Base-by-base conservation (phyloP, 1,284 basidiomycete genomes). In the Caloboletus inedulis region DNA sequence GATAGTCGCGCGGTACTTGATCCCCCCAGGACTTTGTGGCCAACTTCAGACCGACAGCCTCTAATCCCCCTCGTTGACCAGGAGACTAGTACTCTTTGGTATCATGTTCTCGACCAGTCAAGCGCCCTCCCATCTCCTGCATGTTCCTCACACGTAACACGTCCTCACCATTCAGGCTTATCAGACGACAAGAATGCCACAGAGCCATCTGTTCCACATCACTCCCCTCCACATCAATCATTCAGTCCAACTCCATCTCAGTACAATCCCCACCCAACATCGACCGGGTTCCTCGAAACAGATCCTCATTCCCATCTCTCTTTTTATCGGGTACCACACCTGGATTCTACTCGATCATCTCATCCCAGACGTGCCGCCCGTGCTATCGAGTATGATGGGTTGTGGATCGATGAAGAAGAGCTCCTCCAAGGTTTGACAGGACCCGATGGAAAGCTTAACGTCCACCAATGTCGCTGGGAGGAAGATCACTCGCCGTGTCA, bases 351-450 rank as follows among this genome's bases (percentile, higher is more conserved):
- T 21, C 1, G 19, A 8, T 16, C 37, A 27, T 18, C 41, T 33
- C 43, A n/a, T 25, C 39, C 21, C 12, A 35, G 31, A 18, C 36
- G 49, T 27, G n/a, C 18, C 9, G 10, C 48, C 13, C 40, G 47
- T 37, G 56, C 51, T 1, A 42, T 63, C 8, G n/a, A 42, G 39
- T 52, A 53, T 6, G 7, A 35, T 1, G 52, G 47, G 1, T 3
- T 56, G 4, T 53, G 51, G 49, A 35, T 59, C 1, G 62, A 61
- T 2, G 53, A 60, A 51, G 51, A 37, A 19, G 62, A 62, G 13
- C 51, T 62, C 33, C 25, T 46, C 18, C 36, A 36, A 18, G 49
- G 33, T 5, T 14, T 60, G 6, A 43, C 8, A 13, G 31, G 53
- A 39, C 34, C 37, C 3, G 23, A 39, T n/a, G 57, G 47, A 6